A percentile compares a stretch with the other conserved stretches of the same genome.
Conservation (phyloP, 2,329 filamentous ascomycete species). For the Coniochaeta prunicola region DNA sequence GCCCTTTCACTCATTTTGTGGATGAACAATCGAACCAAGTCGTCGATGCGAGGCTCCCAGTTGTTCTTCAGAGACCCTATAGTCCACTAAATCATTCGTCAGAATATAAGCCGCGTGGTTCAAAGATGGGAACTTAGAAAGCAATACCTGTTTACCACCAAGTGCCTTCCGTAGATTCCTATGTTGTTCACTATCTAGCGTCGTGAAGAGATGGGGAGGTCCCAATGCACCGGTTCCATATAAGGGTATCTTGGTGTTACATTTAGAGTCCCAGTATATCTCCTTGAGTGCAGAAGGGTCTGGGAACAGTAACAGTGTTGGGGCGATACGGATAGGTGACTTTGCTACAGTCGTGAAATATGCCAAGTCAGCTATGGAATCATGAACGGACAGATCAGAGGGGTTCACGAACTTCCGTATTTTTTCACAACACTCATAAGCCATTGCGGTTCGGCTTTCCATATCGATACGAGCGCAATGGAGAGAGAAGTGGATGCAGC, state of each 20-base stretch:
- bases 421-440: constrained; percentile 13
- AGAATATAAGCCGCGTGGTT: too few species aligned
- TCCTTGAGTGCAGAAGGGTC: constrained; percentile 25
- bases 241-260: constrained; percentile 24
- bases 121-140: too few species aligned
- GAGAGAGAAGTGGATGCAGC: constrained; percentile 13
- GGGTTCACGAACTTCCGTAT: constrained; percentile 9
- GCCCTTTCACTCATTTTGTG: constrained; percentile 22
- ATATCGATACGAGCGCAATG: constrained; percentile 11
- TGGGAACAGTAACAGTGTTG: constrained; percentile 27
- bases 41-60: constrained; percentile 29
- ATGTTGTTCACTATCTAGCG: constrained; percentile 23
- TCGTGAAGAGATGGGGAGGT: constrained; percentile 23
- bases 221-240: constrained; percentile 28
- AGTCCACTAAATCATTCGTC: constrained; percentile 17
- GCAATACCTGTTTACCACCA: constrained; percentile 11
- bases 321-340: constrained; percentile 27
- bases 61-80: constrained; percentile 28
- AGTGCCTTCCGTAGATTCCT: constrained; percentile 26
- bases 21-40: constrained; percentile 23
- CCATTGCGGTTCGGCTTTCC: constrained; percentile 13
- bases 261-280: constrained; percentile 30
- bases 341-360: constrained; percentile 10
- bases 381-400: background rate
- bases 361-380: background rate